Percentiles rank a stretch among this genome's conserved stretches.
Conservation (phyloP, 306 rosid genomes). For the Neltuma alba region DNA sequence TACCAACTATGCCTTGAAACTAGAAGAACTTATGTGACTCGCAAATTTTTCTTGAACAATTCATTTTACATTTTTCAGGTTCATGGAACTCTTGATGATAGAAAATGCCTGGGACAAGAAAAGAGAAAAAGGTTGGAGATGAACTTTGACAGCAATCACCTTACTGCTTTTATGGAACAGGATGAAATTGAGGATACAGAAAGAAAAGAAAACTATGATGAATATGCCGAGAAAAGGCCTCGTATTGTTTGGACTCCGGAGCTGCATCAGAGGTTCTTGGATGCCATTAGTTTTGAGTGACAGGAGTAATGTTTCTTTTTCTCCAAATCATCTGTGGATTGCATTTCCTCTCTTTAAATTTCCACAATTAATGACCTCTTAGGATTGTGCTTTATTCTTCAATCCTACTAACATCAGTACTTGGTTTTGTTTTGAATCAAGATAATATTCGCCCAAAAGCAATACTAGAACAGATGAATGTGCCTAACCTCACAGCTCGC, state of each 20-base stretch:
- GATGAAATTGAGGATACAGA: background rate
- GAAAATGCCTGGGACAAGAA: background rate
- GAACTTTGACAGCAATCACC: background rate
- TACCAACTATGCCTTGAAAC: background rate
- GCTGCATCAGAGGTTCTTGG: constrained; percentile 45
- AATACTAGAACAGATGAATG: constrained; percentile 46
- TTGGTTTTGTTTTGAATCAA: constrained; percentile 20
- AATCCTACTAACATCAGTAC: background rate
- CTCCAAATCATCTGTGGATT: background rate
- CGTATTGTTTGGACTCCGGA: constrained; percentile 48
- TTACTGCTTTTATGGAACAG: constrained; percentile 7
- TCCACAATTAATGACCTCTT: background rate
- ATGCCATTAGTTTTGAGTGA: constrained; percentile 49
- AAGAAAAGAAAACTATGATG: background rate
- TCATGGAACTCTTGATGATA: constrained; percentile 10
- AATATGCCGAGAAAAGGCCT: background rate
- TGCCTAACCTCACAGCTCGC: constrained; percentile 40
- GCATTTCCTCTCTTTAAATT: background rate
- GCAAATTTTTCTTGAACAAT: background rate
- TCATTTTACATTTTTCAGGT: background rate
- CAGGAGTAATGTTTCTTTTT: constrained; percentile 36
- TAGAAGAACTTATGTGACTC: background rate
- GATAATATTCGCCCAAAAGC: constrained; percentile 52
- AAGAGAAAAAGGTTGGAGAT: constrained; percentile 26
- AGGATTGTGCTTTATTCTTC: background rate